phyloP scores from a whole-genome alignment of 1,284 basidiomycete genomes.

The Paramarasmius palmivorus region DNA sequence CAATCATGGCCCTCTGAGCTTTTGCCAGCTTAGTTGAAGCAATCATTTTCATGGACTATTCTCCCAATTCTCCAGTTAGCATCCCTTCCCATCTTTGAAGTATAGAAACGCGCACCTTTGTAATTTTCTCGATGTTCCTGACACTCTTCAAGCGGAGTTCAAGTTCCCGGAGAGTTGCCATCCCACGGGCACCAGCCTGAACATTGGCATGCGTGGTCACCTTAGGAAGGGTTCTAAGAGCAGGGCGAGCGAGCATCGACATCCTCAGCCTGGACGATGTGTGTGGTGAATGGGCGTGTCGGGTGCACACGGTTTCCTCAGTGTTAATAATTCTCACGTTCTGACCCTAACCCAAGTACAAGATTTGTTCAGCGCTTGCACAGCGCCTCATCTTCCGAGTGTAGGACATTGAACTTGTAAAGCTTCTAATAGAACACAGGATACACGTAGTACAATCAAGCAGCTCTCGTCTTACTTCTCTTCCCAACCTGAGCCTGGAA shows the following conservation, averaged over 20 bases:
- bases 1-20: slow-evolving; percentile 93
- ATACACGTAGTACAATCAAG: too few relatives aligned
- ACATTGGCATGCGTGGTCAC: slow-evolving; percentile 59
- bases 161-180: slow-evolving; percentile 97
- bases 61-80: slow-evolving; percentile 2
- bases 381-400: too few relatives aligned
- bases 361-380: too few relatives aligned
- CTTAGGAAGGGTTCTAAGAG: slow-evolving; percentile 14
- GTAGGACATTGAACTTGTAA: too few relatives aligned
- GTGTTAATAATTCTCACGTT: slow-evolving; percentile 31
- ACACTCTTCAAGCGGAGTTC: slow-evolving; percentile 97
- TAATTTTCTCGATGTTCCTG: slow-evolving; percentile 98
- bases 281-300: slow-evolving; percentile 19
- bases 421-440: too few relatives aligned
- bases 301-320: slow-evolving; percentile 42
- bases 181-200: slow-evolving; percentile 75
- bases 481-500: slow-evolving; percentile 97
- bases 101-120: slow-evolving; percentile 69
- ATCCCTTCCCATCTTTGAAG: slow-evolving; percentile 7
- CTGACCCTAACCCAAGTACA: too few relatives aligned
- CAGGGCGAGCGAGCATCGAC: slow-evolving; percentile 15
- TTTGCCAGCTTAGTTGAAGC: slow-evolving; percentile 96
- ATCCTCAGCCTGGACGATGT: background rate
- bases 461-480: slow-evolving; percentile 71
- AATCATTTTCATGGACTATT: slow-evolving; percentile 99